phyloP scores from a whole-genome alignment of 75 land plant genomes.

The Cupressus sempervirens region DNA sequence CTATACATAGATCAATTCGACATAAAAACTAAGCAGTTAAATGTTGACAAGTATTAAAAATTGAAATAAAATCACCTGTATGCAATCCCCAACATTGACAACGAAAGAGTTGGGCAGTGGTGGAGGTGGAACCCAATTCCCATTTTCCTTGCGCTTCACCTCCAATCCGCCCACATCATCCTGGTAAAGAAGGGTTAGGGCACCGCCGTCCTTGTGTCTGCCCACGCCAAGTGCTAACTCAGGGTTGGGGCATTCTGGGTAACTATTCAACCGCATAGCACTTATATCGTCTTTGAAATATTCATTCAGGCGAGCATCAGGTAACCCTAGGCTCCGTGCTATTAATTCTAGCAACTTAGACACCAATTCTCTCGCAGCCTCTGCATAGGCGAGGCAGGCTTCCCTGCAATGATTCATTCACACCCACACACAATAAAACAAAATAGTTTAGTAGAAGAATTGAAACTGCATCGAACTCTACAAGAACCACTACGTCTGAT shows the following conservation, averaged over 20 bases:
- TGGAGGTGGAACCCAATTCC: slow-evolving; percentile 42
- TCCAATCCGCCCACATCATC: slow-evolving; percentile 49
- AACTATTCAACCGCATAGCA: slow-evolving; percentile 42
- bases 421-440: too few relatives aligned
- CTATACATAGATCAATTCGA: too few relatives aligned
- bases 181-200: slow-evolving; percentile 41
- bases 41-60: too few relatives aligned
- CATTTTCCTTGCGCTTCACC: slow-evolving; percentile 29
- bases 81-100: slow-evolving; percentile 57
- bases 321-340: slow-evolving; percentile 18
- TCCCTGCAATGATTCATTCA: too few relatives aligned
- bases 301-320: not conserved
- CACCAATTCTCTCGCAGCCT: slow-evolving; percentile 22
- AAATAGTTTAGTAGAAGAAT: too few relatives aligned
- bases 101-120: slow-evolving; percentile 31
- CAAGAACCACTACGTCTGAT: too few relatives aligned
- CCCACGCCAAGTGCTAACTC: slow-evolving; percentile 51
- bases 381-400: slow-evolving; percentile 12
- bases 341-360: too few relatives aligned
- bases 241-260: slow-evolving; percentile 48
- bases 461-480: too few relatives aligned
- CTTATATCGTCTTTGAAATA: slow-evolving; percentile 28
- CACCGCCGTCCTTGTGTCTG: slow-evolving; percentile 54
- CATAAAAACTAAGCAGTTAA: too few relatives aligned
- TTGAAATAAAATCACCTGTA: slow-evolving; percentile 55